phyloP scores from a whole-genome alignment of 116 monocot species.

The Dioscorea cayenensis region DNA sequence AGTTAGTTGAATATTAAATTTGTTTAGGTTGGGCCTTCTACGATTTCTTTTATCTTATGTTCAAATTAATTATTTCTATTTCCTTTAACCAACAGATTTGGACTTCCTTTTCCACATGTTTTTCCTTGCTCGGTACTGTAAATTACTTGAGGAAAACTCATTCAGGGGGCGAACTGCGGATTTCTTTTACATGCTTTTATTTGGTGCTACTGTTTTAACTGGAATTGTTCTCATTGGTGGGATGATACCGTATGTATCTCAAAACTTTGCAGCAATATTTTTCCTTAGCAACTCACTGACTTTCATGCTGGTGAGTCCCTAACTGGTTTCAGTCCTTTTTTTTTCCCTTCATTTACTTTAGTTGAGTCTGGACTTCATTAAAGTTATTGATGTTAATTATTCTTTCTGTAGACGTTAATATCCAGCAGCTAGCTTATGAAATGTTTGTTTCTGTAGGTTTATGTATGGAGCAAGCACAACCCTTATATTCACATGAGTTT shows the following conservation, averaged over 20 bases:
- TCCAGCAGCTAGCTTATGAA: neutral
- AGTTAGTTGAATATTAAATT: neutral
- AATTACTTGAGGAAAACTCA: constrained; percentile 97
- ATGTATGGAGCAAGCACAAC: constrained; percentile 99
- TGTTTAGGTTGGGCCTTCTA: neutral
- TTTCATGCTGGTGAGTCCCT: constrained; percentile 89
- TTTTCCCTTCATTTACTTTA: neutral
- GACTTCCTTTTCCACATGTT: constrained; percentile 99
- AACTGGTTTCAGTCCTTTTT: neutral
- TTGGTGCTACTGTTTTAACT: constrained; percentile 87
- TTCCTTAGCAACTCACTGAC: constrained; percentile 99
- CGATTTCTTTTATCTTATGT: neutral
- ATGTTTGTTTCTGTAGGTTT: constrained; percentile 54
- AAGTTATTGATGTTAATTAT: neutral
- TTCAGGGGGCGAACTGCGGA: constrained; percentile 97
- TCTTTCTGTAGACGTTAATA: neutral
- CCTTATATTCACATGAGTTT: constrained; percentile 96
- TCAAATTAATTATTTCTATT: constrained; percentile 9
- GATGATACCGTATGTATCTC: constrained; percentile 90
- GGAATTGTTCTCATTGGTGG: constrained; percentile 87
- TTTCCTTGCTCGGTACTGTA: constrained; percentile 97
- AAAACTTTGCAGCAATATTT: constrained; percentile 77
- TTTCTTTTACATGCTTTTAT: constrained; percentile 98
- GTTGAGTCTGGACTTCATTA: neutral
- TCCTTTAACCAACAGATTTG: constrained; percentile 52